These are phyloP conservation scores for Leccinum barrowsii DNA, from an alignment of 768 basidiomycete species.

Conservation along the genomic window DNA sequence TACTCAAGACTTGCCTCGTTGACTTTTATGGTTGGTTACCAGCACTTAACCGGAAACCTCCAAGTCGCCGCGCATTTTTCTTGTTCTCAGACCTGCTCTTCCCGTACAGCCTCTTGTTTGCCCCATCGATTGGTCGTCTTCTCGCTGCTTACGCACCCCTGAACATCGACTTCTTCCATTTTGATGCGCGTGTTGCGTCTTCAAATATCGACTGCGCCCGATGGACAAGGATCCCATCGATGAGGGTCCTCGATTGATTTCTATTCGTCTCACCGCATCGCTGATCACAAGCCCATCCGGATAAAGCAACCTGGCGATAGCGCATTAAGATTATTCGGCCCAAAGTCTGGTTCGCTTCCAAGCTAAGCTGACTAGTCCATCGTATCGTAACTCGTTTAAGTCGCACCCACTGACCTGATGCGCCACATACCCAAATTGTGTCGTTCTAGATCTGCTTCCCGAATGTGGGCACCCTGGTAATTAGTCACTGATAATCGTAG, in stretches of 20 bases:
- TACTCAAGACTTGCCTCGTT: conserved; percentile 11
- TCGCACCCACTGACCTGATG: conserved; percentile 13
- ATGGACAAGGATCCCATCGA: conserved; percentile 19
- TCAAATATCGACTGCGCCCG: conserved; percentile 32
- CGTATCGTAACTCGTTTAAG: conserved; percentile 2
- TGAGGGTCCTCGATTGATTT: conserved; percentile 15
- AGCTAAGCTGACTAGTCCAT: neutral
- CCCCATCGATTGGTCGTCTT: conserved; percentile 17
- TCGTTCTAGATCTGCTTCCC: conserved; percentile 4
- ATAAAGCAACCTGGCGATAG: conserved; percentile 11
- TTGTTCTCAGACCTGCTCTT: conserved; percentile 1
- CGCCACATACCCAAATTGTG: conserved; percentile 1
- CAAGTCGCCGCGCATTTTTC: conserved; percentile 19
- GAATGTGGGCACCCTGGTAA: neutral
- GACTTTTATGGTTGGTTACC: neutral
- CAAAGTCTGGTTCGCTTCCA: conserved; percentile 10
- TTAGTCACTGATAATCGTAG: conserved; percentile 12
- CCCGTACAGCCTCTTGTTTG: conserved; percentile 25
- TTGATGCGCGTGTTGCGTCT: conserved; percentile 35
- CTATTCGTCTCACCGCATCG: neutral
- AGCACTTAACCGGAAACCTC: conserved; percentile 6
- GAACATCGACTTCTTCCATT: conserved; percentile 31
- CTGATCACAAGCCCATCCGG: conserved; percentile 6
- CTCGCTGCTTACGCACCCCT: conserved; percentile 21
- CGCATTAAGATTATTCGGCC: neutral